These are phyloP conservation scores for Cladosporium velox DNA, from an alignment of 2,329 filamentous ascomycete genomes.

Conservation along the genomic window DNA sequence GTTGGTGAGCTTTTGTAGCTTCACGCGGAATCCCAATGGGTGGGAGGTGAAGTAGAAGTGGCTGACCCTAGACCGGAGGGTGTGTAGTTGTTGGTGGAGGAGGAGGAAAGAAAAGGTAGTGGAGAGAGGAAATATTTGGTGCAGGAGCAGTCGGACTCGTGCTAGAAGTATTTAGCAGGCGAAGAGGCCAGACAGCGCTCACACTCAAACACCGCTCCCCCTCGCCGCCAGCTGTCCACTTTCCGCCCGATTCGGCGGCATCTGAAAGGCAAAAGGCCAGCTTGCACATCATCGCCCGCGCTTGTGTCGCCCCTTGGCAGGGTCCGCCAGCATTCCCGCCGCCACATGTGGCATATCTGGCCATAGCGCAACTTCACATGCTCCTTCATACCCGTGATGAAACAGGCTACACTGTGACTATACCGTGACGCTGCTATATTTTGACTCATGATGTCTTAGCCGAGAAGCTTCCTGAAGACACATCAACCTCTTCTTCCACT, in stretches of 20 bases:
- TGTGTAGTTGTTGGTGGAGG: not conserved
- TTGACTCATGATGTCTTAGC: not conserved
- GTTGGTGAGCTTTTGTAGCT: conserved; percentile 9
- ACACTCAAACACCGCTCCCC: not conserved
- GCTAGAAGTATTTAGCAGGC: conserved; percentile 20
- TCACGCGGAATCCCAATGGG: conserved; percentile 15
- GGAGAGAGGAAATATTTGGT: conserved; percentile 10
- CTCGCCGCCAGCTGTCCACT: conserved; percentile 18
- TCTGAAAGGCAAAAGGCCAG: conserved; percentile 6
- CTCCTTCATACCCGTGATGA: conserved; percentile 9
- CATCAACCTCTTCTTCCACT: not conserved
- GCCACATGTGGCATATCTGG: not conserved
- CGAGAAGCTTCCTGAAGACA: conserved; percentile 1
- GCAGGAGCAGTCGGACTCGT: conserved; percentile 19
- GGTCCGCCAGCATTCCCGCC: conserved; percentile 12
- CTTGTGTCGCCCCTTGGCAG: conserved; percentile 1
- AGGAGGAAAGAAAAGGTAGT: conserved; percentile 5
- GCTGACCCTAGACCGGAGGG: conserved; percentile 17
- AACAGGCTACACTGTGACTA: conserved; percentile 9
- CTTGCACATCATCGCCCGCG: conserved; percentile 8
- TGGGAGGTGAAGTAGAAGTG: not conserved
- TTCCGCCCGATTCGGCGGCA: conserved; percentile 6
- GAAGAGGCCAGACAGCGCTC: conserved; percentile 22
- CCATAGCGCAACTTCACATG: conserved; percentile 15
- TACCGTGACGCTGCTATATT: conserved; percentile 2